phyloP scores from a whole-genome alignment of 768 basidiomycete species.

The Lactarius hengduanensis region DNA sequence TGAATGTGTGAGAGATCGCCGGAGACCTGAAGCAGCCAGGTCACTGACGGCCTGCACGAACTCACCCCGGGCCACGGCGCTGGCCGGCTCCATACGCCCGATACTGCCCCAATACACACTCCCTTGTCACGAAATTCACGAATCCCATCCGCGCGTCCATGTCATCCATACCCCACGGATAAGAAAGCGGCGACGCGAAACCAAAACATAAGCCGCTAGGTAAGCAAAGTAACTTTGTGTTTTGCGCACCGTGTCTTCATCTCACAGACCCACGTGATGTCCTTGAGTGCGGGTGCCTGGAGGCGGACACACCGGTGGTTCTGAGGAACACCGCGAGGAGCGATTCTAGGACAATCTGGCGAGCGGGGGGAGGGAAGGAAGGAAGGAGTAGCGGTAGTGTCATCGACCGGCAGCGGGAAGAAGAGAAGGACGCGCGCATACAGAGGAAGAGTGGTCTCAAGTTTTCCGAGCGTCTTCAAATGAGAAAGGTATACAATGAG shows the following conservation, averaged over 20 bases:
- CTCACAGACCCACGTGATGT: conserved; percentile 87
- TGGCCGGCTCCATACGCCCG: conserved; percentile 57
- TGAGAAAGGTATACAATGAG: conserved; percentile 61
- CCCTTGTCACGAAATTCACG: conserved; percentile 22
- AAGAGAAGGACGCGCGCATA: conserved; percentile 35
- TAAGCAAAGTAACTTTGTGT: neutral
- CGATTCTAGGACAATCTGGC: conserved; percentile 69
- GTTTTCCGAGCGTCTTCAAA: conserved; percentile 70
- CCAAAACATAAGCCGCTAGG: neutral
- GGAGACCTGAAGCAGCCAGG: conserved; percentile 74
- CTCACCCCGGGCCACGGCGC: conserved; percentile 57
- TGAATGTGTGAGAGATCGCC: conserved; percentile 65
- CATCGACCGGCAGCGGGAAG: no score
- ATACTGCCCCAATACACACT: no score
- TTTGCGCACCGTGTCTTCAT: conserved; percentile 71
- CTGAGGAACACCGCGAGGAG: conserved; percentile 63
- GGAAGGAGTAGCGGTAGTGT: no score
- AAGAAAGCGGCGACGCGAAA: neutral
- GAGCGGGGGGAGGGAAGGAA: neutral
- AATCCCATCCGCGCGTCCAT: conserved; percentile 30
- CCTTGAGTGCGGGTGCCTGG: conserved; percentile 64
- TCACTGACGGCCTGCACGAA: conserved; percentile 71
- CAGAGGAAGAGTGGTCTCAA: conserved; percentile 43
- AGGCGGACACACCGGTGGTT: conserved; percentile 73
- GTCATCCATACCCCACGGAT: conserved; percentile 1